Evolutionary conservation across 768 basidiomycete genomes (phyloP), one percentile per base, ranked within the genome.

Genomic region (Gelatoporia subvermispora): DNA sequence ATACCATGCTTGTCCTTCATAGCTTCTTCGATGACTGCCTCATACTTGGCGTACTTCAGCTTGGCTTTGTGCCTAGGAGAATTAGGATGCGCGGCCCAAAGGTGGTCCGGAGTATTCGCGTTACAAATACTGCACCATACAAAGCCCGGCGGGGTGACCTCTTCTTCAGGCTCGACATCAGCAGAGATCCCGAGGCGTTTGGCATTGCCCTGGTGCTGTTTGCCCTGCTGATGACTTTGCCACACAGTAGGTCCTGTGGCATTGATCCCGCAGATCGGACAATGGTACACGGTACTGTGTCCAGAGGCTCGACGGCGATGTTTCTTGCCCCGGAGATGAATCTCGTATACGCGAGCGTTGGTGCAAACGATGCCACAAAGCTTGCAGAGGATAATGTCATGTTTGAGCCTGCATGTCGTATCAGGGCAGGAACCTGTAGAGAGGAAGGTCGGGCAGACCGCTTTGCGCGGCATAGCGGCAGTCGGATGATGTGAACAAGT

Each of bases 1-100:
- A 82, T 60, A 0, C 77, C 79, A 41, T 81, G 68, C 45, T 78
- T 79, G 52, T 83, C 79, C 37, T 71, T 72, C 43, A 78, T 76
- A 0, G 79, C 75, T 37, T 78, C 77, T 8, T 78, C 76, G 15
- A 81, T 45, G 0, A 70, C 76, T 1, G 68, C 62, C 38, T 69
- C 65, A 51, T 74, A 76, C 8, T 64, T 56, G 0, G 68, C 53
- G 48, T 69, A 80, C 7, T 51, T 54, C 53, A 72, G 68, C 28
- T 69, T 70, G 20, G 61, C 63, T 20, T 50, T 48, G 53, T 81
- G 79, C 16, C 54, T 58, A 0, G 25, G 3, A 11, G 52, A 51
- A 1, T 21, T 49, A 5, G 61, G 40, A 52, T 80, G 78, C 0
- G 37, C 23, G 2, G 45, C 22, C 77, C 73, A 78, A 16, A 55